Conservation (phyloP, 306 rosid genomes). For the Pyrus betulifolia region DNA sequence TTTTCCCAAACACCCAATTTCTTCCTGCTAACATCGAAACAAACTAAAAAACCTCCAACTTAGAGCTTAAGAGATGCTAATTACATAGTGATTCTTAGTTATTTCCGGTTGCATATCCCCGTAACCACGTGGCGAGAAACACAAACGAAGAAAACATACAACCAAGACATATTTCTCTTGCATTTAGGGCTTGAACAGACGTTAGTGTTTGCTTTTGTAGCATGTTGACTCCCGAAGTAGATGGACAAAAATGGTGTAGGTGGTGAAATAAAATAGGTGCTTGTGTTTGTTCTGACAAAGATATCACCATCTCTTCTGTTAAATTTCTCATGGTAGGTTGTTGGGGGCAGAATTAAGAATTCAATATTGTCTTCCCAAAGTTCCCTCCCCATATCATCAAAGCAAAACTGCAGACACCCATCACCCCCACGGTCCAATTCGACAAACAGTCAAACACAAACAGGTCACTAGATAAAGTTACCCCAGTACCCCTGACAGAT, state of each 20-base stretch:
- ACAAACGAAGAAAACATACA: no score
- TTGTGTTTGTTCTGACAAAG: not conserved
- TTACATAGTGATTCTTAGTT: no score
- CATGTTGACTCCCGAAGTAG: not conserved
- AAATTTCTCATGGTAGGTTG: not conserved
- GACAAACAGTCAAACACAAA: slow-evolving; percentile 32
- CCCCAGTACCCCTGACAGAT: not conserved
- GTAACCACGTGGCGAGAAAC: no score
- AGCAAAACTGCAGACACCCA: slow-evolving; percentile 17
- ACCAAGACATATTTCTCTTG: not conserved
- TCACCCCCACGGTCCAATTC: slow-evolving; percentile 18
- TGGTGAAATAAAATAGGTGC: not conserved
- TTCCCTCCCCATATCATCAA: not conserved
- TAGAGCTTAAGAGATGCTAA: not conserved
- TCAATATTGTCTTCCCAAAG: not conserved
- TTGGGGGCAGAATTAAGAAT: not conserved
- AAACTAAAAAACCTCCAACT: no score
- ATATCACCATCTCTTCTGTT: not conserved
- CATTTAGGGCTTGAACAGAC: not conserved
- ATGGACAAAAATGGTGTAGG: not conserved
- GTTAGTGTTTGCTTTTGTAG: not conserved
- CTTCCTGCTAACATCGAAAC: not conserved
- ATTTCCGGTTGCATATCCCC: no score
- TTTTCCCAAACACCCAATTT: not conserved
- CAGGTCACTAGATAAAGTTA: slow-evolving; percentile 20